A percentile compares a stretch with the other conserved stretches of the same genome.
phyloP scores from a whole-genome alignment of 1,284 basidiomycete genomes.

The Ustilago bromivora region DNA sequence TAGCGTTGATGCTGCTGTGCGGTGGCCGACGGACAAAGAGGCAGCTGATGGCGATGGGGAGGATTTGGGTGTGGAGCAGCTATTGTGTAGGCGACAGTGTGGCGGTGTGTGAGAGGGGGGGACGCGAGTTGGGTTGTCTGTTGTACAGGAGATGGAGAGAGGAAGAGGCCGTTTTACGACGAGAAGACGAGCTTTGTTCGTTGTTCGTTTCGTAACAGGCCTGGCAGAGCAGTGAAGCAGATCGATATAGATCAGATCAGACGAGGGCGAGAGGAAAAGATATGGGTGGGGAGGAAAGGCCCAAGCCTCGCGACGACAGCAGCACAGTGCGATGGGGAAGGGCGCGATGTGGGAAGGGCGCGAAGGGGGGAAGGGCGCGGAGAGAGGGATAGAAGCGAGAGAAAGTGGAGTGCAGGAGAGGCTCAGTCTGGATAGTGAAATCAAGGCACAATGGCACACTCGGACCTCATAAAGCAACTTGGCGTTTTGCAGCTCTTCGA shows the following conservation, averaged over 20 bases:
- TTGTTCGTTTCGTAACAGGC: neutral
- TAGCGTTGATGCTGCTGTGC: conserved; percentile 2
- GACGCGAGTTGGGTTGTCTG: neutral
- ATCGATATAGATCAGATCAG: conserved; percentile 6
- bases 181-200: neutral
- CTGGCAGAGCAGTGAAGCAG: neutral
- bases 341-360: too few relatives aligned
- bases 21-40: neutral
- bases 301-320: neutral
- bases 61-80: neutral
- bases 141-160: neutral
- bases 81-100: neutral
- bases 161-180: neutral
- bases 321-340: conserved; percentile 5
- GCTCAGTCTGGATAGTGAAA: neutral
- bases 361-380: too few relatives aligned
- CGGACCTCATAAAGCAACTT: neutral
- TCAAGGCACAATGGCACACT: neutral
- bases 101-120: neutral
- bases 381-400: neutral
- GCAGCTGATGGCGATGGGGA: neutral
- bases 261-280: neutral
- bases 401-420: conserved; percentile 2
- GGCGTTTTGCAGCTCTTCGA: conserved; percentile 4
- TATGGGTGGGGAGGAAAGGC: neutral